Evolutionary conservation across 2,329 filamentous ascomycete species (phyloP), one percentile per base, ranked within the genome.

Genomic region (Pezicula radicicola): DNA sequence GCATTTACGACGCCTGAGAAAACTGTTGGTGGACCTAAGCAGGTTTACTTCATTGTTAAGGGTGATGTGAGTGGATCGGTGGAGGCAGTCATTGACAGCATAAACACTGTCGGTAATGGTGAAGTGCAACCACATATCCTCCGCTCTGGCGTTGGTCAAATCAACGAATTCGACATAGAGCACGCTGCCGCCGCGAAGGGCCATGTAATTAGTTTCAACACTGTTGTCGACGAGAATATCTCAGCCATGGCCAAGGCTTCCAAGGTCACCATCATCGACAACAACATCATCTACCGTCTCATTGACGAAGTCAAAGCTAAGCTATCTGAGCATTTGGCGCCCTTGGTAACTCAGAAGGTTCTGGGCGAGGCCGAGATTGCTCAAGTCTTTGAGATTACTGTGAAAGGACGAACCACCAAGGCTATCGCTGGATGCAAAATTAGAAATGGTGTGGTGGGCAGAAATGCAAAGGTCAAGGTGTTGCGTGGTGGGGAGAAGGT

Each of bases 11-110:
- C 53, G 6, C 52, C 53, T 33, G 60, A 61, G 15, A 63, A 64
- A 28, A 62, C 63, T 4, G 63, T 68, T 5, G 73, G 71, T 33
- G 74, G 76, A 8, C 70, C 78, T 7, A 75, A 76, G 47, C 72
- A 79, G 15, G 79, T 96, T 45, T 88, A 88, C 62, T 94, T 97
- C 70, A 83, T 94, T 53, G 78, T 99, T 72, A 96, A 95, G 70
- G 92, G 87, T 49, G 94, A 99, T 63, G 94, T 97, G 16, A 89
- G 88, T 55, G 94, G 94, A 36, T 97, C 93, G 0, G 91, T 92
- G 0, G 94, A 99, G 73, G 94, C 94, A 2, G 88, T 97, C 3
- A 78, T 85, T 54, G 87, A 89, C 46, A 86, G 87, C 8, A 79
- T 99, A 53, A 75, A 84, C 55, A 83, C 87, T 53, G 77, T 97